These are phyloP conservation scores for Wallacemonas rigidus DNA, from an alignment of 208 protist genomes.

Conservation along the genomic window DNA sequence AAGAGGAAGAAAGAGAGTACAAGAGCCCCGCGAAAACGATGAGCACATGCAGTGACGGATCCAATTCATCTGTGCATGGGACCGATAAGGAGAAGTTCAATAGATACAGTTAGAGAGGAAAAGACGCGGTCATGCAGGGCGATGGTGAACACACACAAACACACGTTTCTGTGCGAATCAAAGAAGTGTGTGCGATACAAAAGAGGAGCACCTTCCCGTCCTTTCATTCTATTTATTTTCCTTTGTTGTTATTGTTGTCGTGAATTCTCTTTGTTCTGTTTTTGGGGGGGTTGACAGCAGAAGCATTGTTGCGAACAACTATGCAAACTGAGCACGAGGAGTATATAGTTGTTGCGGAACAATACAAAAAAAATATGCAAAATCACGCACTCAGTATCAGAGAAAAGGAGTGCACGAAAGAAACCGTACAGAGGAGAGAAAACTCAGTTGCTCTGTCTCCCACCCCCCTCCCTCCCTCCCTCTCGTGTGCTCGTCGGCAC, in stretches of 20 bases:
- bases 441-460: too few relatives aligned
- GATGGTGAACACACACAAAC: too few relatives aligned
- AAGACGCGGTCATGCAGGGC: too few relatives aligned
- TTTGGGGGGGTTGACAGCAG: background rate
- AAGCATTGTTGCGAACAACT: background rate
- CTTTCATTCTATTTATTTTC: too few relatives aligned
- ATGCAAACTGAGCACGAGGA: background rate
- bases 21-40: conserved; percentile 11
- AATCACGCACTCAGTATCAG: background rate
- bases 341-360: background rate
- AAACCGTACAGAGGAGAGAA: too few relatives aligned
- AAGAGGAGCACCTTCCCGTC: too few relatives aligned
- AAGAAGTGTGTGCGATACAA: too few relatives aligned
- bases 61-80: too few relatives aligned
- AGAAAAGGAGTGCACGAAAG: background rate
- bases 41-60: too few relatives aligned
- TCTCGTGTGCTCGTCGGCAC: too few relatives aligned
- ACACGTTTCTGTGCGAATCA: background rate
- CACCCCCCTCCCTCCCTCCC: too few relatives aligned
- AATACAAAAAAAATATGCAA: background rate
- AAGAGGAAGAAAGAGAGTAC: conserved; percentile 6
- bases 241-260: conserved; percentile 3
- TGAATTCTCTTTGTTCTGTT: background rate
- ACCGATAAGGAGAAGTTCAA: background rate
- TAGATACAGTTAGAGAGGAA: background rate